phyloP scores from a whole-genome alignment of 2,329 filamentous ascomycete species.

The Botrytis sinoallii region DNA sequence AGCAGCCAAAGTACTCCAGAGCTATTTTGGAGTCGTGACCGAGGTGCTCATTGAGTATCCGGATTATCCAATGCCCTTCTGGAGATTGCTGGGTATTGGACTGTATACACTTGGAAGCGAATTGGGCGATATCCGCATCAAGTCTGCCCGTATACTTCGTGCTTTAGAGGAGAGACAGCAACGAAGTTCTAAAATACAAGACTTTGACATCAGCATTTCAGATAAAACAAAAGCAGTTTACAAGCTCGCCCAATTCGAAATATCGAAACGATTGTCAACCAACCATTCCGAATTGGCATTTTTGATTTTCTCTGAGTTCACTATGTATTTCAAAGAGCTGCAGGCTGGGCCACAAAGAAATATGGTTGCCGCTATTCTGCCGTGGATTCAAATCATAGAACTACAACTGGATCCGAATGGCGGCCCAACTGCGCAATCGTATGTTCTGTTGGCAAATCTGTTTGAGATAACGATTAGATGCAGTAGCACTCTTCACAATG shows the following conservation, averaged over 20 bases:
- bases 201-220: slow-evolving; percentile 97
- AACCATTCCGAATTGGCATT: slow-evolving; percentile 89
- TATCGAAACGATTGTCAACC: slow-evolving; percentile 83
- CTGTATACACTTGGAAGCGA: slow-evolving; percentile 92
- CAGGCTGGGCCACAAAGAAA: slow-evolving; percentile 82
- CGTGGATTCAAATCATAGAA: slow-evolving; percentile 94
- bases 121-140: slow-evolving; percentile 81
- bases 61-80: slow-evolving; percentile 83
- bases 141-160: slow-evolving; percentile 77
- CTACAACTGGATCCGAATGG: slow-evolving; percentile 89
- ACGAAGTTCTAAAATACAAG: slow-evolving; percentile 86
- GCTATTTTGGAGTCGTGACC: slow-evolving; percentile 90
- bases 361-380: slow-evolving; percentile 88
- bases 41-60: slow-evolving; percentile 79
- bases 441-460: slow-evolving; percentile 90
- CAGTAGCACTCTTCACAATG: slow-evolving; percentile 83
- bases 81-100: slow-evolving; percentile 84
- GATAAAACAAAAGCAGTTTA: slow-evolving; percentile 98
- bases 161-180: slow-evolving; percentile 79
- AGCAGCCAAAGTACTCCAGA: slow-evolving; percentile 78
- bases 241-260: slow-evolving; percentile 95
- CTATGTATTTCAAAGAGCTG: slow-evolving; percentile 85
- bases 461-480: slow-evolving; percentile 96
- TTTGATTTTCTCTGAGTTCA: slow-evolving; percentile 93
- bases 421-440: slow-evolving; percentile 84